Conservation (phyloP, 169 alveolate species). For the Plasmodium vivax region DNA sequence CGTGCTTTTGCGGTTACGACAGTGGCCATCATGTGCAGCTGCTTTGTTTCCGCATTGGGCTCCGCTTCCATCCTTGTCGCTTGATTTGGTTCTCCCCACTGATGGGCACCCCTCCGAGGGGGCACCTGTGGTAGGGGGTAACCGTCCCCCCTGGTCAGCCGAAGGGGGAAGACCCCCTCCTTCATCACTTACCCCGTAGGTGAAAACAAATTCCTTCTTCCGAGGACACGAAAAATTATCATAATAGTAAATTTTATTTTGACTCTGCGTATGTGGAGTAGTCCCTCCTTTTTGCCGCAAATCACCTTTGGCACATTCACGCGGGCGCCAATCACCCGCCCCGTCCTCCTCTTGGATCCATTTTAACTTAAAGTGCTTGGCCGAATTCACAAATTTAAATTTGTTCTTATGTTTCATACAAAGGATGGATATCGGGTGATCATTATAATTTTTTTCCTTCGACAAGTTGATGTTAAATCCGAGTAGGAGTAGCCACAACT, state of each 20-base stretch:
- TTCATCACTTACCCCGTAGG: neutral
- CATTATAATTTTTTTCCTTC: slow-evolving; percentile 63
- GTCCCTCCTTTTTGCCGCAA: neutral
- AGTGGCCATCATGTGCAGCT: neutral
- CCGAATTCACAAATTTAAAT: slow-evolving; percentile 3
- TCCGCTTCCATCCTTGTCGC: neutral
- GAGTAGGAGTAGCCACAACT: slow-evolving; percentile 50
- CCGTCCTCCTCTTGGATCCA: slow-evolving; percentile 5
- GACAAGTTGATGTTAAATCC: slow-evolving; percentile 70
- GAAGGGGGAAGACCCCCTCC: neutral
- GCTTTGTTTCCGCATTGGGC: neutral
- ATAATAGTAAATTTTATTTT: slow-evolving; percentile 9
- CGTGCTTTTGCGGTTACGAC: neutral
- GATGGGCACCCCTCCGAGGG: neutral
- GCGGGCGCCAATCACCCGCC: neutral
- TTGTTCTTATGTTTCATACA: slow-evolving; percentile 51
- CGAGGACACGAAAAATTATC: slow-evolving; percentile 16
- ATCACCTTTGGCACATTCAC: neutral
- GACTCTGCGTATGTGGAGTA: neutral
- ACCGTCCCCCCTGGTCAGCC: neutral
- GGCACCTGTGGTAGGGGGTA: neutral
- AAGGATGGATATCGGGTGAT: slow-evolving; percentile 54
- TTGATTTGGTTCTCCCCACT: neutral
- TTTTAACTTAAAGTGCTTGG: slow-evolving; percentile 35
- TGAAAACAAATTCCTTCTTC: slow-evolving; percentile 21